Percentiles rank a stretch among this genome's conserved stretches.
Evolutionary conservation across 352 stramenopile species (phyloP).

Genomic region (Pilasporangium apinafurcum): DNA sequence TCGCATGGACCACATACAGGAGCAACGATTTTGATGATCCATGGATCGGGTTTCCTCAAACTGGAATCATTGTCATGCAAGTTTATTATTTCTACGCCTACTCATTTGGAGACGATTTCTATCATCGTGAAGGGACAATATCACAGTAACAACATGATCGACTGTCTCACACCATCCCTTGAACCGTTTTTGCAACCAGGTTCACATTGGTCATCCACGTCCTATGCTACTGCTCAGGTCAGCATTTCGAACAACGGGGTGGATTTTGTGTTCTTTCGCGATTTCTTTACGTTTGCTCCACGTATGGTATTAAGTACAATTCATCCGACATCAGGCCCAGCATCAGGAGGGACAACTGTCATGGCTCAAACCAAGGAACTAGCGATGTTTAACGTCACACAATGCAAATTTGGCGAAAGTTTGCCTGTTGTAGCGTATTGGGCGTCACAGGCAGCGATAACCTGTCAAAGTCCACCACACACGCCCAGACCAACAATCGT

Average conservation of each 20-base stretch:
- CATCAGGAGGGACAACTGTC: slow-evolving; percentile 20
- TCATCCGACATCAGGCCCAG: slow-evolving; percentile 9
- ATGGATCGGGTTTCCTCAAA: slow-evolving; percentile 16
- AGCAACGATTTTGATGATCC: slow-evolving; percentile 17
- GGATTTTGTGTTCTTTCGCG: slow-evolving; percentile 21
- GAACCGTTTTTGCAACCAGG: not conserved
- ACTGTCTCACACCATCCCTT: slow-evolving; percentile 21
- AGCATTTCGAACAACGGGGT: slow-evolving; percentile 42
- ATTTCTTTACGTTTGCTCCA: slow-evolving; percentile 20
- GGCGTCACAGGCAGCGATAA: slow-evolving; percentile 5
- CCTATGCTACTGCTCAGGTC: slow-evolving; percentile 13
- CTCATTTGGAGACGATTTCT: slow-evolving; percentile 5
- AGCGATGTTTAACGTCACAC: slow-evolving; percentile 5
- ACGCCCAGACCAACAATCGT: slow-evolving; percentile 11
- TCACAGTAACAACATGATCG: slow-evolving; percentile 16
- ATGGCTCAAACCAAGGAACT: not conserved
- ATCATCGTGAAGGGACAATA: slow-evolving; percentile 12
- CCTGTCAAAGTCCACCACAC: slow-evolving; percentile 17
- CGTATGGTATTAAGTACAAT: slow-evolving; percentile 9
- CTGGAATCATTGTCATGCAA: slow-evolving; percentile 17
- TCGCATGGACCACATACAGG: slow-evolving; percentile 26
- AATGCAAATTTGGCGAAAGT: slow-evolving; percentile 27
- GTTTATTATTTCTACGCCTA: slow-evolving; percentile 21
- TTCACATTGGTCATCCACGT: slow-evolving; percentile 9
- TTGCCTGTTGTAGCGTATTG: not conserved